Evolutionary conservation across 1,284 basidiomycete species (phyloP).

Genomic region (Melampsora larici-populina): DNA sequence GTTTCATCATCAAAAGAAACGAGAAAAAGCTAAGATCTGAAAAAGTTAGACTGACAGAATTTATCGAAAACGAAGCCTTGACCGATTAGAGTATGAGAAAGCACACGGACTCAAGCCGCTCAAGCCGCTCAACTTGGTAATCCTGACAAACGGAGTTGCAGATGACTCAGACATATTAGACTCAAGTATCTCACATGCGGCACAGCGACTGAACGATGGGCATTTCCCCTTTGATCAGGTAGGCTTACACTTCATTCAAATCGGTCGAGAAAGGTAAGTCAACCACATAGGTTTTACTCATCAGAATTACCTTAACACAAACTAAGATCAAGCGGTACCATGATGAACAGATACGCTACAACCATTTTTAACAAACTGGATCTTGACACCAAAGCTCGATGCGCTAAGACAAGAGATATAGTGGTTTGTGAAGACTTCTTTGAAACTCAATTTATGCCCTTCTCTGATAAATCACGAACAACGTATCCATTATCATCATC

Average conservation of each 20-base stretch:
- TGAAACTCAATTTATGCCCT: not conserved
- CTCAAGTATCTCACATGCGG: slow-evolving; percentile 59
- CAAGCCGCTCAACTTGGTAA: slow-evolving; percentile 63
- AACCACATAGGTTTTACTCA: not conserved
- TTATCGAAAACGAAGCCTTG: not conserved
- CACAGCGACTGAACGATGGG: slow-evolving; percentile 58
- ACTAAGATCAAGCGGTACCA: not conserved
- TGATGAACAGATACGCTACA: not conserved
- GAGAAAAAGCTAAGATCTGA: no score
- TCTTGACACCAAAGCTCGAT: not conserved
- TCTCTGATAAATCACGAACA: not conserved
- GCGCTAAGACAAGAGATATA: not conserved
- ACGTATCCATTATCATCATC: not conserved
- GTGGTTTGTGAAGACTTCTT: not conserved
- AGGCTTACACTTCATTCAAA: slow-evolving; percentile 64
- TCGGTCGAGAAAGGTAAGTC: slow-evolving; percentile 47
- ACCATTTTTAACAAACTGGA: not conserved
- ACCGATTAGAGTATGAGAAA: slow-evolving; percentile 50
- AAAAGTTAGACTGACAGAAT: not conserved
- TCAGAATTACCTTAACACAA: not conserved
- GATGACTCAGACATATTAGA: slow-evolving; percentile 61
- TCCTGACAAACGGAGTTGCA: slow-evolving; percentile 64
- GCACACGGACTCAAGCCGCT: slow-evolving; percentile 52
- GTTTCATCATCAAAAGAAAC: not conserved
- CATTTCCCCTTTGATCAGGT: slow-evolving; percentile 59